Conservation (phyloP, 2,329 filamentous ascomycete species). For the Xylariaceae sp. region DNA sequence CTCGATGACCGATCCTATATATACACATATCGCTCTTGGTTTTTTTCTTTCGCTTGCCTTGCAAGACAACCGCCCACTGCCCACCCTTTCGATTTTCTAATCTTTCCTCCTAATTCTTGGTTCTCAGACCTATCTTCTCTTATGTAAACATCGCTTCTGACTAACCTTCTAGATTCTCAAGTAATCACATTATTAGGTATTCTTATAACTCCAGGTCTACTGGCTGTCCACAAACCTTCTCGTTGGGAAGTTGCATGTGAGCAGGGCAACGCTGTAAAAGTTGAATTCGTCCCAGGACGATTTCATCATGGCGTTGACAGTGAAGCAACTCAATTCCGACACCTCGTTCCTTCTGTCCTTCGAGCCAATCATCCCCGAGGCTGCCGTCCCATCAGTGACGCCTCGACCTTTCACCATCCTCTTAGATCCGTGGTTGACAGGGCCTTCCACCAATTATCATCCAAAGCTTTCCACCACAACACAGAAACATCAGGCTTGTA, state of each 20-base stretch:
- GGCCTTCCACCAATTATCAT: slow-evolving; percentile 57
- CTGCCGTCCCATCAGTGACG: slow-evolving; percentile 30
- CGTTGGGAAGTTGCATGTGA: too few relatives aligned
- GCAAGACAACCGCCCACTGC: too few relatives aligned
- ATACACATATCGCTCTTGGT: too few relatives aligned
- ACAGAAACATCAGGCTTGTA: slow-evolving; percentile 51
- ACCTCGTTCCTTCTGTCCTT: slow-evolving; percentile 64
- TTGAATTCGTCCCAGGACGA: slow-evolving; percentile 9
- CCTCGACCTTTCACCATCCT: slow-evolving; percentile 61
- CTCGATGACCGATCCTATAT: too few relatives aligned
- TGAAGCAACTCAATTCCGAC: slow-evolving; percentile 62
- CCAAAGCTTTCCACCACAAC: slow-evolving; percentile 57
- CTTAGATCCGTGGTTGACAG: slow-evolving; percentile 67
- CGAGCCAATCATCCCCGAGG: slow-evolving; percentile 45
- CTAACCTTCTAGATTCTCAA: too few relatives aligned
- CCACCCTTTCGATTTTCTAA: too few relatives aligned
- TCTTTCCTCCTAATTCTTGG: too few relatives aligned
- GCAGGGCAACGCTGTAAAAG: neutral
- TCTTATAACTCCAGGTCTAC: too few relatives aligned
- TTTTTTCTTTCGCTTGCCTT: too few relatives aligned
- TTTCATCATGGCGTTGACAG: slow-evolving; percentile 54
- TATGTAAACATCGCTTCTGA: too few relatives aligned
- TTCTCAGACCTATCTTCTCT: too few relatives aligned
- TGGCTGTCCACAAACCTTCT: neutral
- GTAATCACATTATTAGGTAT: too few relatives aligned